A percentile compares a stretch with the other conserved stretches of the same genome.
Conservation (phyloP, 1,284 basidiomycete genomes). For the Ustilago loliicola region DNA sequence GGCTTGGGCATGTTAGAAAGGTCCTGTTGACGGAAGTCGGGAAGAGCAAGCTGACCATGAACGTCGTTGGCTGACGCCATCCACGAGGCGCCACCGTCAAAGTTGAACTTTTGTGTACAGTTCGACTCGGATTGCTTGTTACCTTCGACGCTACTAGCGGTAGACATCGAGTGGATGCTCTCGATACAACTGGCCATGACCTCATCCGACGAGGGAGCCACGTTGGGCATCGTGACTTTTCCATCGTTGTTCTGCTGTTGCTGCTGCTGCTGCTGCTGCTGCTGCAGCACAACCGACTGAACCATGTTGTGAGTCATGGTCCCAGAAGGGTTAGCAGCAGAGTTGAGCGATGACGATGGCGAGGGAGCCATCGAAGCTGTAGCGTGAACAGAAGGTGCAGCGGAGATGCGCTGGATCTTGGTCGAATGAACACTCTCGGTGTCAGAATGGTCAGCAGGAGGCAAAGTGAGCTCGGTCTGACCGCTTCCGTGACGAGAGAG, state of each 20-base stretch:
- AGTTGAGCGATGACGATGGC: slow-evolving; percentile 17
- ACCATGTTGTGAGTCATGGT: slow-evolving; percentile 3
- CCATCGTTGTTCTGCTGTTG: background rate
- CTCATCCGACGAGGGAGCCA: slow-evolving; percentile 21
- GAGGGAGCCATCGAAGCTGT: slow-evolving; percentile 1
- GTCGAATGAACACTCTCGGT: slow-evolving; percentile 13
- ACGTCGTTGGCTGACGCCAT: slow-evolving; percentile 24
- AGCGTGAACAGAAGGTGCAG: background rate
- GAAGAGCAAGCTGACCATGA: slow-evolving; percentile 28
- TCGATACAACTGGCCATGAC: slow-evolving; percentile 45
- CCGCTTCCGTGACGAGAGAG: slow-evolving; percentile 45
- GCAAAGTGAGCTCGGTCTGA: slow-evolving; percentile 44
- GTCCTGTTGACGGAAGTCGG: slow-evolving; percentile 32
- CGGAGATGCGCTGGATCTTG: slow-evolving; percentile 22
- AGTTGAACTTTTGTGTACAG: slow-evolving; percentile 3
- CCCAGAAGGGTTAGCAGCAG: slow-evolving; percentile 21
- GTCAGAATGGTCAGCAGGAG: slow-evolving; percentile 31
- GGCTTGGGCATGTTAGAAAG: slow-evolving; percentile 31
- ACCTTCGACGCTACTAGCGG: background rate
- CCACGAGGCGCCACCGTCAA: slow-evolving; percentile 33
- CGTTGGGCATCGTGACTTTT: background rate
- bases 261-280: background rate
- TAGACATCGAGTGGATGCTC: slow-evolving; percentile 42
- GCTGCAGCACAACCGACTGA: background rate
- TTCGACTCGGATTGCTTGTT: slow-evolving; percentile 11